Conservation (phyloP, 495 filamentous ascomycete genomes). For the Aspergillus nanangensis region DNA sequence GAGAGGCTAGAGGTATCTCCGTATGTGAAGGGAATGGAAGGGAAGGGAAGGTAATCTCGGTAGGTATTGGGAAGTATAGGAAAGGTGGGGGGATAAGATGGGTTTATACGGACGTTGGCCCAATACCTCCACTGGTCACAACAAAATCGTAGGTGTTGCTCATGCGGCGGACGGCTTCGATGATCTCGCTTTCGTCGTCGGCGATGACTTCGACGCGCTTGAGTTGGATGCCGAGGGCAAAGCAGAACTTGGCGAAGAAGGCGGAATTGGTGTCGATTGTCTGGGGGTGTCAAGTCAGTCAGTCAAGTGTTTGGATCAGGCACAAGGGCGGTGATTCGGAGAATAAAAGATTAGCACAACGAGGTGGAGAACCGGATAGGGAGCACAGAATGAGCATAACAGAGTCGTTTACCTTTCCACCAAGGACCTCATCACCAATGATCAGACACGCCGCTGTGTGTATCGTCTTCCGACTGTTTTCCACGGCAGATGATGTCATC, state of each 20-base stretch:
- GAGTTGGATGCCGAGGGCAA: slow-evolving; percentile 81
- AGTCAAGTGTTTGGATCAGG: background rate
- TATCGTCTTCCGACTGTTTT: slow-evolving; percentile 56
- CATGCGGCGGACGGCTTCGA: slow-evolving; percentile 83
- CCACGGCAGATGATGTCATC: slow-evolving; percentile 53
- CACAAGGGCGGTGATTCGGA: background rate
- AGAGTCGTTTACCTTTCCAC: slow-evolving; percentile 72
- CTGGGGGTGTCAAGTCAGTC: slow-evolving; percentile 26
- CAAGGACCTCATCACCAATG: slow-evolving; percentile 94
- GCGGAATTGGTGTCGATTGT: slow-evolving; percentile 91
- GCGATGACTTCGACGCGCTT: slow-evolving; percentile 89
- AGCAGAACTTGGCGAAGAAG: slow-evolving; percentile 90
- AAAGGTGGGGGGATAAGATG: too few species aligned
- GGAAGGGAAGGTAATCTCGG: too few species aligned
- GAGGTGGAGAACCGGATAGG: background rate
- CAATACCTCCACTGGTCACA: slow-evolving; percentile 91
- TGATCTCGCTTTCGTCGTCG: slow-evolving; percentile 85
- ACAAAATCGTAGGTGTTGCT: slow-evolving; percentile 87
- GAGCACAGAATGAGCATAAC: background rate
- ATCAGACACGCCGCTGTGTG: slow-evolving; percentile 91
- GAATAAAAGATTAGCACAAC: background rate
- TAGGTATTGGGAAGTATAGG: too few species aligned
- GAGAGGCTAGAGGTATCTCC: too few species aligned
- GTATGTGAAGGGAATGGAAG: too few species aligned
- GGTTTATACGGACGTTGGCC: slow-evolving; percentile 75